Percentiles rank a stretch among this genome's conserved stretches.
phyloP scores from a whole-genome alignment of 1,284 basidiomycete species.

The Pterulicium gracile region DNA sequence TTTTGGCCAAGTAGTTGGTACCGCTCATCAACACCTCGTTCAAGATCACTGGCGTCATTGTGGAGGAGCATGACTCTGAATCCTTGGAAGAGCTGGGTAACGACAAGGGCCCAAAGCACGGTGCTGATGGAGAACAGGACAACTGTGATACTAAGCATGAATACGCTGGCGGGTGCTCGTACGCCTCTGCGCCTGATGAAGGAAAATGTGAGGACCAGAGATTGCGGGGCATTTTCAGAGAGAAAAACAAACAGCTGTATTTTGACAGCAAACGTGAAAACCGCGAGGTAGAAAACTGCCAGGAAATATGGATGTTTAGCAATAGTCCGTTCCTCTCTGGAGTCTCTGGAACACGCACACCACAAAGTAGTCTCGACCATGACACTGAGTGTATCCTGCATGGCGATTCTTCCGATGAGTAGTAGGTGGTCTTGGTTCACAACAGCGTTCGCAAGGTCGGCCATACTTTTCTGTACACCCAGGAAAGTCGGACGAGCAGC shows the following conservation, averaged over 20 bases:
- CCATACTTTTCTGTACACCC: no score
- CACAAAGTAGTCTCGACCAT: neutral
- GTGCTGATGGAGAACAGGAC: neutral
- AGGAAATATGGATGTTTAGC: no score
- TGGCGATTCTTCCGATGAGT: neutral
- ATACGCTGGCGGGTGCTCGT: neutral
- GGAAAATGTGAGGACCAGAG: no score
- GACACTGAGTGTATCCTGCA: neutral
- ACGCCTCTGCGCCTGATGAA: neutral
- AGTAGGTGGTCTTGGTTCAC: neutral
- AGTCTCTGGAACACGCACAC: no score
- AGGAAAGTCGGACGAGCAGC: neutral
- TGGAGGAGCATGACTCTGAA: neutral
- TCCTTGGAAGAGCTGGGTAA: neutral
- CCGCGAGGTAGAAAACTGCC: neutral
- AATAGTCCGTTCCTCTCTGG: no score
- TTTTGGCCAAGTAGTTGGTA: neutral
- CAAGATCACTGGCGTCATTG: neutral
- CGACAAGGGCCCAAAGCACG: neutral
- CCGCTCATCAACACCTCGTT: neutral
- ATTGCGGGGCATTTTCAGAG: no score
- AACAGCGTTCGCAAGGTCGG: neutral
- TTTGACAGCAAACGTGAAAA: neutral
- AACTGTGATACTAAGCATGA: neutral
- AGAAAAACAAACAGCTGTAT: neutral